These are phyloP conservation scores for Claviceps pusilla DNA, from an alignment of 2,329 filamentous ascomycete species.

Conservation along the genomic window DNA sequence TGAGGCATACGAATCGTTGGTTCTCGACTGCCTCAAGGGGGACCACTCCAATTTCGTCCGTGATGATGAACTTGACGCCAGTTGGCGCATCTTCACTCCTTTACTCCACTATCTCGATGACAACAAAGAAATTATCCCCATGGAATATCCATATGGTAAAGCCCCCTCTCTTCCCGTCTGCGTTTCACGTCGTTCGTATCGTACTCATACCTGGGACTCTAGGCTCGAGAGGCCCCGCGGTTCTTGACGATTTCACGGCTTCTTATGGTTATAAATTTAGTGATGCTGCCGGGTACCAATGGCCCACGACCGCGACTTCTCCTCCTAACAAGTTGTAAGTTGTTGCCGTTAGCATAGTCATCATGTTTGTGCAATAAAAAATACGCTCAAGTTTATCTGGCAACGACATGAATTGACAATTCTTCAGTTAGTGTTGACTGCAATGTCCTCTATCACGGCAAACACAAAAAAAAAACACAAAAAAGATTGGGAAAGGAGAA, in stretches of 20 bases:
- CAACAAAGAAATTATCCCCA: conserved; percentile 98
- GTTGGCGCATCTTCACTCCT: conserved; percentile 97
- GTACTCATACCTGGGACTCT: conserved; percentile 2
- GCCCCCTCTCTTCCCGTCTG: conserved; percentile 16
- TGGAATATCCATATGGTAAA: conserved; percentile 98
- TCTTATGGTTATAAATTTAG: conserved; percentile 99
- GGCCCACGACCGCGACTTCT: conserved; percentile 61
- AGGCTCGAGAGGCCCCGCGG: conserved; percentile 93
- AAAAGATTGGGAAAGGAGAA: neutral
- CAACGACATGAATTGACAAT: neutral
- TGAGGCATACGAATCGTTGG: conserved; percentile 95
- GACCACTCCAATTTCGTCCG: conserved; percentile 99
- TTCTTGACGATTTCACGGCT: conserved; percentile 93
- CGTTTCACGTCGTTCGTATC: neutral
- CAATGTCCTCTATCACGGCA: neutral
- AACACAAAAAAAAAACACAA: neutral
- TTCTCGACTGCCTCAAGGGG: conserved; percentile 93
- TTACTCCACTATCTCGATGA: conserved; percentile 96
- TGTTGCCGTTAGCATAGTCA: conserved; percentile 4
- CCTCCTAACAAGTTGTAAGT: conserved; percentile 65
- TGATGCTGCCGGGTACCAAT: conserved; percentile 89
- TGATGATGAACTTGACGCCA: conserved; percentile 91
- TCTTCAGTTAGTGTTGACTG: neutral
- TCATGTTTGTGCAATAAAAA: conserved; percentile 6
- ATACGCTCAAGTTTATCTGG: neutral